Percentiles rank a stretch among this genome's conserved stretches.
These are phyloP conservation scores for Withania somnifera DNA, from an alignment of 305 asterid genomes.

Conservation along the genomic window DNA sequence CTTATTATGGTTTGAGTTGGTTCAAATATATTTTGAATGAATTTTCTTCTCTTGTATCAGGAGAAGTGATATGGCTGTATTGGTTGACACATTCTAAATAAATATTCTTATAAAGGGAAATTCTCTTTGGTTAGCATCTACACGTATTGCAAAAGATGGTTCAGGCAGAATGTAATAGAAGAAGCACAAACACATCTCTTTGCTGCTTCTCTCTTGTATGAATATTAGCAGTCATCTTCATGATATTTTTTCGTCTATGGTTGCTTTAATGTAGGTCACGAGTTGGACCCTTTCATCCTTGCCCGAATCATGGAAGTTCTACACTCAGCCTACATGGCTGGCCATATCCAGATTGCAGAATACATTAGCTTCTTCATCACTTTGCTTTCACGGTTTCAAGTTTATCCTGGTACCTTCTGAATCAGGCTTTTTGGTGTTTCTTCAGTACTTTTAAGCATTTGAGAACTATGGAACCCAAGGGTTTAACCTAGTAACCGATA, in stretches of 20 bases:
- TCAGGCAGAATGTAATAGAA: neutral
- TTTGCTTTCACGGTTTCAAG: conserved; percentile 58
- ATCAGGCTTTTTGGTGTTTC: conserved; percentile 2
- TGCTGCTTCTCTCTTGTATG: neutral
- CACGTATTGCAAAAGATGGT: neutral
- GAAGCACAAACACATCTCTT: neutral
- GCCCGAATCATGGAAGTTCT: conserved; percentile 65
- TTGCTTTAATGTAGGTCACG: conserved; percentile 39
- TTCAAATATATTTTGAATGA: neutral
- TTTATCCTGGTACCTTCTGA: conserved; percentile 52
- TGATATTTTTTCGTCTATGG: neutral
- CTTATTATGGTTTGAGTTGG: neutral
- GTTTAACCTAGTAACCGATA: neutral
- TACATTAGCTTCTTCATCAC: conserved; percentile 76
- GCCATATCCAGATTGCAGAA: conserved; percentile 66
- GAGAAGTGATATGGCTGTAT: neutral
- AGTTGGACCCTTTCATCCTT: conserved; percentile 37
- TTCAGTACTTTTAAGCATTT: neutral
- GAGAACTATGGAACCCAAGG: neutral
- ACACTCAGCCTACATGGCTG: conserved; percentile 62
- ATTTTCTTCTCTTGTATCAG: neutral
- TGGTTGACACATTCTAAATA: neutral
- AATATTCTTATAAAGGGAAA: neutral
- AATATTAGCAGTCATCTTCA: neutral
- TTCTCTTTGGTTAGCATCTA: neutral